These are phyloP conservation scores for Lodderomyces oxycetoniae DNA, from an alignment of 1,139 yeast species.

Conservation along the genomic window DNA sequence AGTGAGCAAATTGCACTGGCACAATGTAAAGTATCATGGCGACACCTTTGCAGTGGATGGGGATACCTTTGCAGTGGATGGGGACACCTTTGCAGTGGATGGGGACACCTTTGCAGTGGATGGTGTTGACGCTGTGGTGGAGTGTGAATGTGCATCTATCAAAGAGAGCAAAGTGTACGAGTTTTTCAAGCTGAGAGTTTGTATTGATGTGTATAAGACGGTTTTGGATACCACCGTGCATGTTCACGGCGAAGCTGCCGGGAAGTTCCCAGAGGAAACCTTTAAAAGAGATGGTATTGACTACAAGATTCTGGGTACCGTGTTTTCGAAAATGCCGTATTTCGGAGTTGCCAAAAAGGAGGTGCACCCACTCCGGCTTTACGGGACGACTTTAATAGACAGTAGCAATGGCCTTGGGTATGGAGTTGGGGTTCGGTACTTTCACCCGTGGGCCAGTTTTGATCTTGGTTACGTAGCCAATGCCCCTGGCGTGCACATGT, in stretches of 20 bases:
- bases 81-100: slow-evolving; percentile 29
- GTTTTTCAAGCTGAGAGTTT: slow-evolving; percentile 26
- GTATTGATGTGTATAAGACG: slow-evolving; percentile 34
- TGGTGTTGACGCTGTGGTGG: slow-evolving; percentile 23
- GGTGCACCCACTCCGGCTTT: slow-evolving; percentile 41
- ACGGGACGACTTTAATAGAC: slow-evolving; percentile 33
- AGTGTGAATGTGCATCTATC: slow-evolving; percentile 31
- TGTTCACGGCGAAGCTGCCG: slow-evolving; percentile 34
- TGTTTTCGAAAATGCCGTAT: slow-evolving; percentile 36
- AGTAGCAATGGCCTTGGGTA: slow-evolving; percentile 26
- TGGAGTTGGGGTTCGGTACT: slow-evolving; percentile 42
- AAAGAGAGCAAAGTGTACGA: too few species aligned
- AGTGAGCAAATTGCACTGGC: slow-evolving; percentile 21
- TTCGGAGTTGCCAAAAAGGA: slow-evolving; percentile 17
- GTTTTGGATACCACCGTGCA: slow-evolving; percentile 38
- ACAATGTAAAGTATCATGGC: too few species aligned
- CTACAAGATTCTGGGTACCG: slow-evolving; percentile 31
- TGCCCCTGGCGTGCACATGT: too few species aligned
- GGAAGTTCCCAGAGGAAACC: slow-evolving; percentile 22
- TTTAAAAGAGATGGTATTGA: slow-evolving; percentile 36
- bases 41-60: too few species aligned
- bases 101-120: slow-evolving; percentile 34
- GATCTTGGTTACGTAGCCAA: slow-evolving; percentile 30
- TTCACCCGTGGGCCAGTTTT: slow-evolving; percentile 43
- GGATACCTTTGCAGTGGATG: too few species aligned